Base-by-base conservation (phyloP, 1,284 basidiomycete genomes). In the Cutaneotrichosporon mucoides region DNA sequence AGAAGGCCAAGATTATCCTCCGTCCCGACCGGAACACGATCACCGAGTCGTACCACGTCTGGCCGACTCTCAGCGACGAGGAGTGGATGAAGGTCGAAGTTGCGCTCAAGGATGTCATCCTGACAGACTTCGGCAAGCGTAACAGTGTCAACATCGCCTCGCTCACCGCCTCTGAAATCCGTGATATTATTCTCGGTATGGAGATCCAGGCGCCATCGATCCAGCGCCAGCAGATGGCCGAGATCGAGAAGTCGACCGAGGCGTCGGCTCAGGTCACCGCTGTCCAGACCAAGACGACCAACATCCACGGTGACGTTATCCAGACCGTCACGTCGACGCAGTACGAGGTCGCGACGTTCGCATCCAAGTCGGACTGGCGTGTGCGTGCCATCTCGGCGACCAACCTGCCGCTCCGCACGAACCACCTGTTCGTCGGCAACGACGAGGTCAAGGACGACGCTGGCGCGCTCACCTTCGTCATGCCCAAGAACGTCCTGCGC, bases 1-100 rank as follows among this genome's bases (percentile, higher is more conserved):
- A 99, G 76, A 99, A 99, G 82, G 91, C 96, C 37, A 99, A 99
- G 82, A 88, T 94, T 64, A 89, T 94, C 64, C 81, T 95, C 41
- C 89, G 92, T 66, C 92, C 92, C 0, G 90, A 94, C 80, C 92
- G 92, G 80, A 89, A 87, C 64, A 97, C 94, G 6, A 87, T 97
- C 68, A 99, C 96, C 4, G 92, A 98, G 79, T 90, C 94, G 53
- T 95, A 99, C 79, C 93, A 98, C 77, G 92, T 99, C 42, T 99
- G 95, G 95, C 96, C 96, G 6, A 89, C 92, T 2, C 82, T 99
- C 53, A 82, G 82, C 33, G 95, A 99, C 71, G 93, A 98, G 67
- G 94, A 97, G 69, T 99, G 96, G 96, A 97, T 99, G 81, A 95
- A 96, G 80, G 96, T 98, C 47, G 96, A 99, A 81, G 90, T 98